phyloP scores from a whole-genome alignment of 2,329 filamentous ascomycete genomes.

The Chaetomiaceae sp. region DNA sequence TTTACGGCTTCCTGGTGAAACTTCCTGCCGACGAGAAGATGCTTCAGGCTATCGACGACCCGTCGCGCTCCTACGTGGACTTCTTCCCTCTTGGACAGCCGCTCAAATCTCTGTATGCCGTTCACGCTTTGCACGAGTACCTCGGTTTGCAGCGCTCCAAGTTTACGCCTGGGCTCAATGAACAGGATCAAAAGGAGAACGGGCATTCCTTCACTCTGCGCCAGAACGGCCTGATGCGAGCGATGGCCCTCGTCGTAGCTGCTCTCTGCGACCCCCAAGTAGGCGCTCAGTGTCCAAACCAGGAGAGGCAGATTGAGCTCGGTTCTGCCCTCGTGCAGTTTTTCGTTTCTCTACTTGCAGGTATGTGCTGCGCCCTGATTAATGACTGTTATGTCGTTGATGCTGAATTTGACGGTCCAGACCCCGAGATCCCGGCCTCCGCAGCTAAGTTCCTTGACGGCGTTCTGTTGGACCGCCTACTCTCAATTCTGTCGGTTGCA shows the following conservation, averaged over 20 bases:
- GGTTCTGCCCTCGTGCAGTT: conserved; percentile 50
- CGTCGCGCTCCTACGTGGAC: conserved; percentile 46
- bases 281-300: conserved; percentile 38
- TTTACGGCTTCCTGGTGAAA: conserved; percentile 63
- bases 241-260: conserved; percentile 49
- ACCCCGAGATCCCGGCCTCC: conserved; percentile 16
- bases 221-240: conserved; percentile 36
- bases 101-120: conserved; percentile 67
- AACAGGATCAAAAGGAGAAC: conserved; percentile 20
- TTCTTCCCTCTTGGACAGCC: conserved; percentile 64
- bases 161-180: not conserved
- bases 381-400: conserved; percentile 12
- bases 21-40: conserved; percentile 63
- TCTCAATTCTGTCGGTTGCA: conserved; percentile 26
- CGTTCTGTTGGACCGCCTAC: conserved; percentile 27
- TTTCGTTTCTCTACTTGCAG: conserved; percentile 49
- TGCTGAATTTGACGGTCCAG: conserved; percentile 25
- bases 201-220: conserved; percentile 21
- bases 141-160: conserved; percentile 36
- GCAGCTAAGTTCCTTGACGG: conserved; percentile 23
- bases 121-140: conserved; percentile 60
- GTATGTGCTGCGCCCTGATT: conserved; percentile 29
- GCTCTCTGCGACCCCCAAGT: conserved; percentile 55
- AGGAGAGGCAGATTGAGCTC: conserved; percentile 43
- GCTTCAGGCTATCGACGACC: conserved; percentile 51